These are phyloP conservation scores for Solanum infundibuliforme DNA, from an alignment of 257 asterid species.

Conservation along the genomic window DNA sequence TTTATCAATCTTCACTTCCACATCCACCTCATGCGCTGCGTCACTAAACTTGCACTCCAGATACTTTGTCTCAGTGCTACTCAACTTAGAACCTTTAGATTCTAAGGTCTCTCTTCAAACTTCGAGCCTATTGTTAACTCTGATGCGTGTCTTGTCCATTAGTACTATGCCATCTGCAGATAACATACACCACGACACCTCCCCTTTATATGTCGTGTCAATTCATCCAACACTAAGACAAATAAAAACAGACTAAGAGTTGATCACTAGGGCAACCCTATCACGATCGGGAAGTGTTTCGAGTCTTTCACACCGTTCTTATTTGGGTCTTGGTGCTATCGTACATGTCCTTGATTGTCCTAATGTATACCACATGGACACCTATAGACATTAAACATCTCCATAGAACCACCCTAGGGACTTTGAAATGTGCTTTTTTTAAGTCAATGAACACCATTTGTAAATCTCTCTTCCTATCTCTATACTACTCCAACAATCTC, in stretches of 20 bases:
- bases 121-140: neutral
- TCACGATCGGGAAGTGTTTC: neutral
- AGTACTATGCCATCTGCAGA: neutral
- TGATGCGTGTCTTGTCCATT: neutral
- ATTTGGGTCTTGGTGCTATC: neutral
- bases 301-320: neutral
- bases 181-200: neutral
- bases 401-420: neutral
- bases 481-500: neutral
- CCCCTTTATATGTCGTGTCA: neutral
- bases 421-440: neutral
- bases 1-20: neutral
- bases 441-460: neutral
- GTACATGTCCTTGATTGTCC: neutral
- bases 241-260: neutral
- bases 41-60: neutral
- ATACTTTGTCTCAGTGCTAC: neutral
- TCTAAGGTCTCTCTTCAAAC: neutral
- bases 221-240: neutral
- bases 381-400: neutral
- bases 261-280: neutral
- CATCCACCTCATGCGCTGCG: neutral
- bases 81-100: neutral
- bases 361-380: neutral
- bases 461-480: neutral